These are phyloP conservation scores for Crithidia fasciculata DNA, from an alignment of 208 protist genomes.

Conservation along the genomic window DNA sequence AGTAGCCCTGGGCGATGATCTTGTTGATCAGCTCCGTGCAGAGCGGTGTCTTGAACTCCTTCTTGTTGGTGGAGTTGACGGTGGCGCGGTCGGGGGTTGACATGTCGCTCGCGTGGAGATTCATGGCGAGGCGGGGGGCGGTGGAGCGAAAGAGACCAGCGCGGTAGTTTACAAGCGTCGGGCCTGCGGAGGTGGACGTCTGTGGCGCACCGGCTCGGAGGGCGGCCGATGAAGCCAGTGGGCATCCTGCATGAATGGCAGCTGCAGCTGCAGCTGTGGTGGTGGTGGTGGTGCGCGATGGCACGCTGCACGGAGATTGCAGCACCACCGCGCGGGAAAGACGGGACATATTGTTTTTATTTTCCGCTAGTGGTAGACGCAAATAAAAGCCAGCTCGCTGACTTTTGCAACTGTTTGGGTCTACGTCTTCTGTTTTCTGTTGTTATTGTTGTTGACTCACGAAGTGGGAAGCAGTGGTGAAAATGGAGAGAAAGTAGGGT, in stretches of 20 bases:
- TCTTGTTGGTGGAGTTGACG: conserved; percentile 73
- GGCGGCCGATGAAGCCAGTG: too few relatives aligned
- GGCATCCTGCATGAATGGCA: not conserved
- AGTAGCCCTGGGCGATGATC: conserved; percentile 86
- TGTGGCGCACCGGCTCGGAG: not conserved
- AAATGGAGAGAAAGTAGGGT: too few relatives aligned
- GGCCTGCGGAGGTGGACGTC: not conserved
- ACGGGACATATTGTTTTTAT: not conserved
- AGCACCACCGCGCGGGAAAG: conserved; percentile 6
- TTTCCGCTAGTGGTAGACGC: too few relatives aligned
- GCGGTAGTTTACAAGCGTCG: not conserved
- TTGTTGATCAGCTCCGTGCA: conserved; percentile 86
- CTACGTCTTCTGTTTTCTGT: not conserved
- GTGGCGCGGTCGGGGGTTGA: conserved; percentile 86
- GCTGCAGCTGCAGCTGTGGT: not conserved
- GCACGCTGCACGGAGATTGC: not conserved
- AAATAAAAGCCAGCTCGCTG: conserved; percentile 1
- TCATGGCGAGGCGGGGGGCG: conserved; percentile 36
- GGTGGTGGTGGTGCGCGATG: not conserved
- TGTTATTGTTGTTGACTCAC: not conserved
- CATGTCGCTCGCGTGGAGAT: conserved; percentile 87
- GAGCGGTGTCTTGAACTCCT: conserved; percentile 89
- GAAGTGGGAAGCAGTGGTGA: too few relatives aligned
- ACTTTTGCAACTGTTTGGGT: too few relatives aligned
- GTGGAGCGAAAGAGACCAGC: conserved; percentile 23